Conservation (phyloP, 2,329 filamentous ascomycete species). For the Pseudodiploospora longispora region DNA sequence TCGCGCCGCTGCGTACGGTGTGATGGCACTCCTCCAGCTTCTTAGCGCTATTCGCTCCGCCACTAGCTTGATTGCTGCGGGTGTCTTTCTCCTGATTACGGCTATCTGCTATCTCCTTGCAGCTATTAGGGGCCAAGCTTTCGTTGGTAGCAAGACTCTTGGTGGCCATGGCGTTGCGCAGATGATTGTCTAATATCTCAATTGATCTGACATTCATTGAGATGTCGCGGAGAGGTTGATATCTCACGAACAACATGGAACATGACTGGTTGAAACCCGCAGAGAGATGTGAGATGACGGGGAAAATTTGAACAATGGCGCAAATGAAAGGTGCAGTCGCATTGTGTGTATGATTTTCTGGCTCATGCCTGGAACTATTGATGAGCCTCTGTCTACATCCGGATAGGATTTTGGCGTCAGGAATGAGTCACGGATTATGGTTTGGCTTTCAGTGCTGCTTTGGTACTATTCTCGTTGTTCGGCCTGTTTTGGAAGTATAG, state of each 20-base stretch:
- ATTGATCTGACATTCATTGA: no score
- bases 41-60: constrained; percentile 58
- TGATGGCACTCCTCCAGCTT: constrained; percentile 80
- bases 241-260: no score
- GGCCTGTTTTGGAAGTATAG: no score
- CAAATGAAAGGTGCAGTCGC: constrained; percentile 2
- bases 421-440: constrained; percentile 9
- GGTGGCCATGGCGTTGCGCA: constrained; percentile 90
- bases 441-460: constrained; percentile 8
- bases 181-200: constrained; percentile 74
- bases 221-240: no score
- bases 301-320: constrained; percentile 5
- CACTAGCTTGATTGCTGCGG: constrained; percentile 77
- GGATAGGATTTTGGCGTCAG: constrained; percentile 9
- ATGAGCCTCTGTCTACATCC: constrained; percentile 3
- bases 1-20: constrained; percentile 77
- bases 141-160: constrained; percentile 90
- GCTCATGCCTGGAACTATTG: constrained; percentile 4
- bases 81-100: constrained; percentile 70
- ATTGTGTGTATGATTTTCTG: constrained; percentile 1
- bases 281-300: not conserved
- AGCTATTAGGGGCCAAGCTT: constrained; percentile 73
- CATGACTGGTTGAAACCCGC: constrained; percentile 3
- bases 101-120: constrained; percentile 74
- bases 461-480: constrained; percentile 1